Conservation (phyloP, 73 alveolate species). For the Vitrella brassicaformis region DNA sequence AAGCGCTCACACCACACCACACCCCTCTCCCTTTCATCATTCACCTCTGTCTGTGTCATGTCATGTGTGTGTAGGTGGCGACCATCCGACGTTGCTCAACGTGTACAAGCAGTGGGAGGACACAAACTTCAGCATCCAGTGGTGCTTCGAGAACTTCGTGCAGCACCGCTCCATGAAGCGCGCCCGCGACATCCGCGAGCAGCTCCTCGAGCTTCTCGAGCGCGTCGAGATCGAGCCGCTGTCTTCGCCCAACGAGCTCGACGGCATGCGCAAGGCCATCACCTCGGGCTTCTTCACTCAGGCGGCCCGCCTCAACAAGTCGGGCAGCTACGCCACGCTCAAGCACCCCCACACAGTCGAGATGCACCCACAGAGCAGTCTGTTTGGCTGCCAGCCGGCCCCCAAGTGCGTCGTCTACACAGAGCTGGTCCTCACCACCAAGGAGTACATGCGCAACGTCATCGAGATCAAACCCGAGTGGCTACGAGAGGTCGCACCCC, state of each 20-base stretch:
- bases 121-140: conserved; percentile 71
- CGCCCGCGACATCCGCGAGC: conserved; percentile 96
- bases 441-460: conserved; percentile 93
- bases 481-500: conserved; percentile 88
- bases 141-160: conserved; percentile 92
- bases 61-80: too few species aligned
- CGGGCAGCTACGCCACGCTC: conserved; percentile 87
- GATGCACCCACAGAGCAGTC: conserved; percentile 70
- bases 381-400: conserved; percentile 18
- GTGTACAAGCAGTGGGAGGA: conserved; percentile 96
- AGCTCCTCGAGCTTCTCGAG: conserved; percentile 80
- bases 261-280: conserved; percentile 55
- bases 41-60: too few species aligned
- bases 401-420: conserved; percentile 88
- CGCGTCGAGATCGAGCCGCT: conserved; percentile 76
- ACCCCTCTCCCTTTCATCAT: too few species aligned
- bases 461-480: conserved; percentile 90
- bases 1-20: too few species aligned
- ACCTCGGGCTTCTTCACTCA: conserved; percentile 92
- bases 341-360: conserved; percentile 84
- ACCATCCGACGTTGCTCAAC: conserved; percentile 88
- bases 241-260: conserved; percentile 49
- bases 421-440: conserved; percentile 90
- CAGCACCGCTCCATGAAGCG: conserved; percentile 87
- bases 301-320: conserved; percentile 82